phyloP scores from a whole-genome alignment of 306 rosid species.

The Trichosanthes cucumerina region DNA sequence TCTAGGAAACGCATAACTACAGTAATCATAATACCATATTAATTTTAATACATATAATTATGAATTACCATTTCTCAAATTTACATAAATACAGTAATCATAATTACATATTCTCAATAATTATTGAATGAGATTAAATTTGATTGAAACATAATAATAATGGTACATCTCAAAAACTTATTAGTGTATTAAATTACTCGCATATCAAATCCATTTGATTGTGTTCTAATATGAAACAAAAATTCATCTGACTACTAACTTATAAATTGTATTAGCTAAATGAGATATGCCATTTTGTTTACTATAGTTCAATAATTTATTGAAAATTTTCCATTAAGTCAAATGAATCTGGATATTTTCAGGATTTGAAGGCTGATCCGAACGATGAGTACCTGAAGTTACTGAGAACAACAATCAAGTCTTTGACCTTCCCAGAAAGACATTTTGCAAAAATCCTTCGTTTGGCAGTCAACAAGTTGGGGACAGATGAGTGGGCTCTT shows the following conservation, averaged over 20 bases:
- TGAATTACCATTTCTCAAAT: neutral
- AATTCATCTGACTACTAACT: neutral
- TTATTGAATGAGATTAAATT: neutral
- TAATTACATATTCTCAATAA: neutral
- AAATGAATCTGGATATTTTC: constrained; percentile 18
- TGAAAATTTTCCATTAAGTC: neutral
- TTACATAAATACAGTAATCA: neutral
- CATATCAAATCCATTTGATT: neutral
- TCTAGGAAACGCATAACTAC: too few relatives aligned
- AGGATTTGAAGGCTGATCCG: constrained; percentile 68
- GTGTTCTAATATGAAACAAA: neutral
- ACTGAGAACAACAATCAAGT: constrained; percentile 49
- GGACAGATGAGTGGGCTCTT: constrained; percentile 78
- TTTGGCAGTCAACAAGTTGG: constrained; percentile 51
- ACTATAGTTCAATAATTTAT: neutral
- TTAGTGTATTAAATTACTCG: neutral
- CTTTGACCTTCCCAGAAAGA: constrained; percentile 67
- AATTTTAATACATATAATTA: neutral
- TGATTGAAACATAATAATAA: neutral
- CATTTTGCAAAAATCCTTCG: constrained; percentile 54
- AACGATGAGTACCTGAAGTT: constrained; percentile 56
- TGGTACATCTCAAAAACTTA: neutral
- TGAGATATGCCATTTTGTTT: neutral
- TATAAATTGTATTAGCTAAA: neutral
- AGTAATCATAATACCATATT: too few relatives aligned